These are phyloP conservation scores for Fusarium sp. DNA, from an alignment of 2,329 filamentous ascomycete species.

Conservation along the genomic window DNA sequence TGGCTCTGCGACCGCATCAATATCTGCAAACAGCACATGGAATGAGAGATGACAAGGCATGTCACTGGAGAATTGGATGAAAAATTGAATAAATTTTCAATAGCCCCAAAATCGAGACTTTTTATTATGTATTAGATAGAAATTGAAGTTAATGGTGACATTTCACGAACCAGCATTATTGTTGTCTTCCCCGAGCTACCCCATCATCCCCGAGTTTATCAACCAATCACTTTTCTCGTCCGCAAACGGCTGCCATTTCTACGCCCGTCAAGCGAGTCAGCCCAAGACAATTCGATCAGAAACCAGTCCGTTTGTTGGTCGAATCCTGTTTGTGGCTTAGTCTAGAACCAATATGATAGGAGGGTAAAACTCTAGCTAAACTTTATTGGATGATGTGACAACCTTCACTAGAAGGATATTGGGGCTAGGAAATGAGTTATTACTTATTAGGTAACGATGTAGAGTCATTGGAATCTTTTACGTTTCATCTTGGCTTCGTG, in stretches of 20 bases:
- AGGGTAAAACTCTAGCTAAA: slow-evolving; percentile 7
- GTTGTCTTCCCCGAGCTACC: neutral
- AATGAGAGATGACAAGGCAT: too few relatives aligned
- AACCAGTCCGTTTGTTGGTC: neutral
- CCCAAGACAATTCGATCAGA: neutral
- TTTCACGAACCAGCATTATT: neutral
- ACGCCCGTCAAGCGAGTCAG: neutral
- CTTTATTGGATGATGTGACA: slow-evolving; percentile 4
- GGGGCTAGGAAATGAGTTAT: neutral
- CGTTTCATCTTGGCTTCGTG: neutral
- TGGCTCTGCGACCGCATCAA: too few relatives aligned
- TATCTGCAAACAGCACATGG: too few relatives aligned
- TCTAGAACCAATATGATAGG: neutral
- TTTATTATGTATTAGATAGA: neutral
- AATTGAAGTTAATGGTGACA: neutral
- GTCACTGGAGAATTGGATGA: too few relatives aligned
- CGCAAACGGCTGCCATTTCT: neutral
- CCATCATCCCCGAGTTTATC: neutral
- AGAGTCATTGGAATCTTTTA: neutral
- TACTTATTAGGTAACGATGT: neutral
- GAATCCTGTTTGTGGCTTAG: neutral
- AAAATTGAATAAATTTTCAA: neutral
- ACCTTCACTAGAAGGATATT: neutral
- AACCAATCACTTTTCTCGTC: neutral
- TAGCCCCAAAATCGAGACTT: neutral